Evolutionary conservation across 2,329 filamentous ascomycete species (phyloP), one percentile per base, ranked within the genome.

Genomic region (Diplodia intermedia): DNA sequence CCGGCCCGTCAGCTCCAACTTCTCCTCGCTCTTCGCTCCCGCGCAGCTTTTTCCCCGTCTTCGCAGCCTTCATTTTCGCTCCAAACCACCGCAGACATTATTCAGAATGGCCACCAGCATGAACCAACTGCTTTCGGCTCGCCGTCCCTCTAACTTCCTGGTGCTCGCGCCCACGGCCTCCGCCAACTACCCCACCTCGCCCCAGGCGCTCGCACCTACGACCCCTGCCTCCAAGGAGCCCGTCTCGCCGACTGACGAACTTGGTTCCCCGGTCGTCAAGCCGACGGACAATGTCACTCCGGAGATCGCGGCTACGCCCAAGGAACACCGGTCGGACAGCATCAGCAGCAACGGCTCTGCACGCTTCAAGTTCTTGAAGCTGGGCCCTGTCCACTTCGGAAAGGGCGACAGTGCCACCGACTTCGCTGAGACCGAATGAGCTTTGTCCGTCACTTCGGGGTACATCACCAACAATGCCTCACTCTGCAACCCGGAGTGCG

Each of bases 301-400:
- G 11, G 61, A 63, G 55, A 62, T 69, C 15, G 61, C 62, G 15
- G 49, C 33, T 7, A 55, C 68, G 52, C 38, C 61, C 23, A 69
- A 69, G 49, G 61, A 66, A n/a, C 83, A 86, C 75, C 60, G 60
- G 4, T 85, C 83, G 70, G 86, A 85, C 68, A 86, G 84, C 76
- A 76, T 84, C 71, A 86, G 83, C 81, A 86, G 83, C 71, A 65
- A 9, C 67, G 29, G 62, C 3, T 73, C 73, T 70, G 76, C 81
- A 69, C 79, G 81, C 72, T 63, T 68, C 40, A 82, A 83, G 69
- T 86, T 90, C 77, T 84, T 90, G 72, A 89, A 88, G 82, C 86
- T 90, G 68, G 86, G 86, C 29, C 87, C 87, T 40, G 87, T 89
- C 69, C 86, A 89, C 83, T 88, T 83, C 78, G 88, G 88, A 71